phyloP scores from a whole-genome alignment of 768 basidiomycete species.

The Lenzites betulinus region DNA sequence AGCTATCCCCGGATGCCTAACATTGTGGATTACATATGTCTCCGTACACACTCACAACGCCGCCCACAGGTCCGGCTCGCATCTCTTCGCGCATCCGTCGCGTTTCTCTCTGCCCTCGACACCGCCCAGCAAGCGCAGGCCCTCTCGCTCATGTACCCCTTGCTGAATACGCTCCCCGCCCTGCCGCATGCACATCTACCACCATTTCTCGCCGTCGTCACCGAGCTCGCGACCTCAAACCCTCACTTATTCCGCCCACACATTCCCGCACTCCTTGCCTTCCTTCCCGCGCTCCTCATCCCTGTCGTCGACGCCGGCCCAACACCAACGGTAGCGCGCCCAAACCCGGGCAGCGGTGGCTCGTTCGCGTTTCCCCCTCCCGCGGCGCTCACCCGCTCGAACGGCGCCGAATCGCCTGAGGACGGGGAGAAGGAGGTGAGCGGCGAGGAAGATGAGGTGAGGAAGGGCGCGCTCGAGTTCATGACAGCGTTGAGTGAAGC shows the following conservation, averaged over 20 bases:
- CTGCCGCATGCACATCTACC: slow-evolving; percentile 59
- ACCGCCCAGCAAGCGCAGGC: slow-evolving; percentile 61
- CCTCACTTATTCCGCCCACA: slow-evolving; percentile 77
- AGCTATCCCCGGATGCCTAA: neutral
- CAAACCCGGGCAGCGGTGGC: slow-evolving; percentile 39
- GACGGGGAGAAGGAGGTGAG: slow-evolving; percentile 47
- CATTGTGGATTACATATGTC: neutral
- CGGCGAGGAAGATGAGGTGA: slow-evolving; percentile 69
- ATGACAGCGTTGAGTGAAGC: slow-evolving; percentile 83
- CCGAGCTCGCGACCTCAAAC: slow-evolving; percentile 67
- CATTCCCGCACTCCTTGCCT: slow-evolving; percentile 63
- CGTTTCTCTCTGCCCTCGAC: slow-evolving; percentile 68
- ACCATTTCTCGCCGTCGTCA: slow-evolving; percentile 66
- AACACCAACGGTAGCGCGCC: slow-evolving; percentile 53
- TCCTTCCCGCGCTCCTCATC: slow-evolving; percentile 72
- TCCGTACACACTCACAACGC: neutral
- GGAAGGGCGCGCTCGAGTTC: slow-evolving; percentile 78
- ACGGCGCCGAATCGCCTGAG: slow-evolving; percentile 32
- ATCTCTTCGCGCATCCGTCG: slow-evolving; percentile 67
- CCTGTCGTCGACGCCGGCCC: slow-evolving; percentile 57
- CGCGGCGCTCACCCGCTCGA: slow-evolving; percentile 15
- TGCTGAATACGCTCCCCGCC: slow-evolving; percentile 72
- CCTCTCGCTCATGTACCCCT: slow-evolving; percentile 61
- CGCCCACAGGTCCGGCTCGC: slow-evolving; percentile 65
- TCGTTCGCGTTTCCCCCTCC: slow-evolving; percentile 44